phyloP scores from a whole-genome alignment of 176 grass and related monocot genomes.

The Aechmea fasciata region DNA sequence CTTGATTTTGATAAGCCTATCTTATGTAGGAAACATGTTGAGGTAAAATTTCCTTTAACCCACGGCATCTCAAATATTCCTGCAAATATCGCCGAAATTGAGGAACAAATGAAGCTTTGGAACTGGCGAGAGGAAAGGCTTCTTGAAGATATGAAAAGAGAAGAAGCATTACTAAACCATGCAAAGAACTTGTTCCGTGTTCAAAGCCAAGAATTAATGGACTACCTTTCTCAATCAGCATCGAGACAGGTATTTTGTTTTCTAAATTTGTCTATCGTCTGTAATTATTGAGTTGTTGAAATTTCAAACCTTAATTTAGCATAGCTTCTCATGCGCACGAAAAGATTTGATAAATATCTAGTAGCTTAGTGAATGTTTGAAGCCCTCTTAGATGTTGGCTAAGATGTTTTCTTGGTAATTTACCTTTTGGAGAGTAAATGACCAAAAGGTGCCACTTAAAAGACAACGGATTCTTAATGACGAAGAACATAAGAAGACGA shows the following conservation, averaged over 20 bases:
- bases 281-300: background rate
- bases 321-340: background rate
- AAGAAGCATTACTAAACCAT: constrained; percentile 54
- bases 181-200: constrained; percentile 39
- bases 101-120: constrained; percentile 54
- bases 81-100: constrained; percentile 41
- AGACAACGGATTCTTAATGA: background rate
- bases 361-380: background rate
- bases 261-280: constrained; percentile 2
- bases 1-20: background rate
- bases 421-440: background rate
- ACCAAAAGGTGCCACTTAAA: background rate
- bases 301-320: background rate
- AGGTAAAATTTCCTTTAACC: constrained; percentile 57
- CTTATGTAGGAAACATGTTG: constrained; percentile 41
- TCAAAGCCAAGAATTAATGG: constrained; percentile 53
- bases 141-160: constrained; percentile 62
- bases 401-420: background rate
- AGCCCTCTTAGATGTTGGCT: background rate
- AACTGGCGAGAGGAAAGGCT: constrained; percentile 71
- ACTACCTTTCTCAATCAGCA: constrained; percentile 23
- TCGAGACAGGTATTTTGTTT: constrained; percentile 32
- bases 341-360: background rate
- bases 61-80: constrained; percentile 34
- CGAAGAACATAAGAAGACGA: too few species aligned